Evolutionary conservation across 345 rosid genomes (phyloP).

Genomic region (Lepidium africanum): DNA sequence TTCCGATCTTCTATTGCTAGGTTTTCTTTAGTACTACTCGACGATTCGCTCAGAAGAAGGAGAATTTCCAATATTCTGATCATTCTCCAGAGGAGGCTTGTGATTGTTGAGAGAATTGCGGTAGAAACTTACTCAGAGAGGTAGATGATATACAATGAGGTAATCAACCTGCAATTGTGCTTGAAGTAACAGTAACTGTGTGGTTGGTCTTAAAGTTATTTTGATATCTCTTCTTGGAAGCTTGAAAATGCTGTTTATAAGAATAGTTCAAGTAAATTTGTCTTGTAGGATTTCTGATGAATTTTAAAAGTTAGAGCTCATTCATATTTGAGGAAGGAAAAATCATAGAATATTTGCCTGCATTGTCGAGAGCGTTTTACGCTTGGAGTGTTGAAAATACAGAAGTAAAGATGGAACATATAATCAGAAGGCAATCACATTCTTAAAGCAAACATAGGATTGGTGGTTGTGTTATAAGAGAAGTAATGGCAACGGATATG

Average conservation of each 20-base stretch:
- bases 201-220: not conserved
- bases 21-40: not conserved
- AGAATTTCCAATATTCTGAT: constrained; percentile 10
- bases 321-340: not conserved
- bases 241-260: not conserved
- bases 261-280: not conserved
- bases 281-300: not conserved
- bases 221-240: not conserved
- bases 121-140: constrained; percentile 10
- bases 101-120: constrained; percentile 11
- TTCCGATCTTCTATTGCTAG: constrained; percentile 23
- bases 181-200: not conserved
- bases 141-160: constrained; percentile 17
- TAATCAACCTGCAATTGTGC: not conserved
- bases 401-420: constrained; percentile 20
- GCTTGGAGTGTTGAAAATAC: constrained; percentile 1
- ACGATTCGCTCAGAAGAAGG: constrained; percentile 1
- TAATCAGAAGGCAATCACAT: constrained; percentile 1
- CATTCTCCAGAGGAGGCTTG: not conserved
- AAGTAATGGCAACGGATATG: constrained; percentile 73
- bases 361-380: constrained; percentile 11
- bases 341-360: not conserved
- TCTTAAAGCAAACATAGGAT: constrained; percentile 14
- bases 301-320: constrained; percentile 4
- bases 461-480: constrained; percentile 8